A percentile compares a stretch with the other conserved stretches of the same genome.
These are phyloP conservation scores for Helotiales sp. DNA, from an alignment of 2,329 filamentous ascomycete species.

Conservation along the genomic window DNA sequence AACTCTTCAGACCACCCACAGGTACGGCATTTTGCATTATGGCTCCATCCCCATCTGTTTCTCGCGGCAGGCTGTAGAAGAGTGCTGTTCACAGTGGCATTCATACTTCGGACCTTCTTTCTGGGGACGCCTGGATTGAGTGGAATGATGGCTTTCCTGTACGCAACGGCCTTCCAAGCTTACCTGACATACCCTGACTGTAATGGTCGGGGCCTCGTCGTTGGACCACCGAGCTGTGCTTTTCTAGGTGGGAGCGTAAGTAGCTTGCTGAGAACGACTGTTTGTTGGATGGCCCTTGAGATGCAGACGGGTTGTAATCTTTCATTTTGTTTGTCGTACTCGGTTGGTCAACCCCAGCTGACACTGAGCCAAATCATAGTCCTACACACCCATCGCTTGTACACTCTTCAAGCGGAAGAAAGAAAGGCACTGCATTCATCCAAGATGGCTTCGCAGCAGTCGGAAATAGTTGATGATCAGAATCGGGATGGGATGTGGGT, in stretches of 20 bases:
- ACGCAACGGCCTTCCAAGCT: too few species aligned
- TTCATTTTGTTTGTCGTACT: conserved; percentile 5
- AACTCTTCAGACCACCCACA: too few species aligned
- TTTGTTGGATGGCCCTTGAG: not conserved
- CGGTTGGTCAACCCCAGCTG: conserved; percentile 3
- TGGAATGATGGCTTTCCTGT: not conserved
- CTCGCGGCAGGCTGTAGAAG: not conserved
- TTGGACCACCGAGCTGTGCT: not conserved
- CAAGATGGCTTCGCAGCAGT: too few species aligned
- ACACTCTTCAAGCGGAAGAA: too few species aligned
- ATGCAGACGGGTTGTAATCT: not conserved
- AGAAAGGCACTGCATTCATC: too few species aligned
- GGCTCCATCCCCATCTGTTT: not conserved
- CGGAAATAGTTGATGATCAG: too few species aligned
- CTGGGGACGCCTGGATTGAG: too few species aligned
- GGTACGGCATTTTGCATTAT: not conserved
- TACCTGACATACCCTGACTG: too few species aligned
- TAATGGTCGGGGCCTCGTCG: not conserved
- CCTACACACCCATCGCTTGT: too few species aligned
- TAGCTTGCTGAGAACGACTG: conserved; percentile 4
- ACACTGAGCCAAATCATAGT: conserved; percentile 7
- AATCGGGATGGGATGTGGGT: too few species aligned
- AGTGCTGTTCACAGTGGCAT: not conserved
- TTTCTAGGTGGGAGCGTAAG: not conserved
- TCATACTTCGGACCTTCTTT: not conserved